A percentile compares a stretch with the other conserved stretches of the same genome.
Evolutionary conservation across 148 eudicot genomes (phyloP).

Genomic region (Heliamphora exappendiculata): DNA sequence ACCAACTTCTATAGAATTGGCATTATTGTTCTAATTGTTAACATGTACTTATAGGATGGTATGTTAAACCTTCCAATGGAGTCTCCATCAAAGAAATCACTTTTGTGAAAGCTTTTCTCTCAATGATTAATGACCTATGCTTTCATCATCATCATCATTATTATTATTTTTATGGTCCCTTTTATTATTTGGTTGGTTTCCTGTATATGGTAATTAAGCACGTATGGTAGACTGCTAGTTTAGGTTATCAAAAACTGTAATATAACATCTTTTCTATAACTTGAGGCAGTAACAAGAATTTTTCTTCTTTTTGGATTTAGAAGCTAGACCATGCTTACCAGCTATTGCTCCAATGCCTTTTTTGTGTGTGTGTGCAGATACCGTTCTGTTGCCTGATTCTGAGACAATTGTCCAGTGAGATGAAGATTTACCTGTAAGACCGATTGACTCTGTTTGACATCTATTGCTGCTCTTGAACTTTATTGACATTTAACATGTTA

Average conservation of each 20-base stretch:
- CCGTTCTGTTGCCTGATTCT: conserved; percentile 9
- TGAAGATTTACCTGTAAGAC: conserved; percentile 26
- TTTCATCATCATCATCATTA: no score
- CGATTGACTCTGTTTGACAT: background rate
- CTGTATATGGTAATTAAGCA: background rate
- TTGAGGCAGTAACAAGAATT: background rate
- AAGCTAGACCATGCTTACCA: background rate
- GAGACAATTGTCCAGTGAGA: conserved; percentile 1
- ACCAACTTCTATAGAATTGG: background rate
- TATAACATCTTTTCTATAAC: background rate
- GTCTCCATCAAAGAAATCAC: no score
- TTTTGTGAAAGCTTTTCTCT: background rate
- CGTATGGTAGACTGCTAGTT: background rate
- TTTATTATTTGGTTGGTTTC: background rate
- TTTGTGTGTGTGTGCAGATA: conserved; percentile 20
- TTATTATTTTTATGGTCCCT: no score
- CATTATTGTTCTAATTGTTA: no score
- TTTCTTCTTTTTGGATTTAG: background rate
- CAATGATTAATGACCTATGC: background rate
- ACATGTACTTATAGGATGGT: no score
- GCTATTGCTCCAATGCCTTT: background rate
- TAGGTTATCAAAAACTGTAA: background rate
- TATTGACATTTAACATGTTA: background rate
- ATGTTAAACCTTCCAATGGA: no score
- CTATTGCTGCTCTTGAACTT: background rate